A percentile compares a stretch with the other conserved stretches of the same genome.
Evolutionary conservation across 2,329 filamentous ascomycete species (phyloP).

Genomic region (Xylariaceae sp.): DNA sequence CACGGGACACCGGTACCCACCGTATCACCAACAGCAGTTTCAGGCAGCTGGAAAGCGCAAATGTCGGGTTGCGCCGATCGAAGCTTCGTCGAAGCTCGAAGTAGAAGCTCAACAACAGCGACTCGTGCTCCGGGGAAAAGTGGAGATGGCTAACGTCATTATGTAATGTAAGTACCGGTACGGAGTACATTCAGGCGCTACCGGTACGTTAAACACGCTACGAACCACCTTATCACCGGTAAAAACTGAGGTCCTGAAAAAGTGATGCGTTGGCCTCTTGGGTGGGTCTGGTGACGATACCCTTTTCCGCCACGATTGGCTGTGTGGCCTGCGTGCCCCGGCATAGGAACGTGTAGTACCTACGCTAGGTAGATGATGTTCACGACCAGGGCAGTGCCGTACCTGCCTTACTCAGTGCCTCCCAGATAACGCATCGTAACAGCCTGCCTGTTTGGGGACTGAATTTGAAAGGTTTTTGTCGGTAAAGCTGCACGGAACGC

Average conservation of each 20-base stretch:
- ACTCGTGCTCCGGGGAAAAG: slow-evolving; percentile 7
- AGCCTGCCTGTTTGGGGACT: slow-evolving; percentile 17
- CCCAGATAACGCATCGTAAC: slow-evolving; percentile 10
- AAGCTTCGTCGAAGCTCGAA: background rate
- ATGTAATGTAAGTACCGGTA: background rate
- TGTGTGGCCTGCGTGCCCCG: background rate
- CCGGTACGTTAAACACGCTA: background rate
- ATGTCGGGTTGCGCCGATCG: background rate
- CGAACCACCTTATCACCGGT: background rate
- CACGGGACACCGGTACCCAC: background rate
- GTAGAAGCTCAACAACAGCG: slow-evolving; percentile 3
- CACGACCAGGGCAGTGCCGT: background rate
- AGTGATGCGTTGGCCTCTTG: background rate
- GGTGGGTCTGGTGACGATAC: background rate
- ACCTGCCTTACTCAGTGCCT: background rate
- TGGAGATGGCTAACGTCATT: background rate
- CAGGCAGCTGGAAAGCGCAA: background rate
- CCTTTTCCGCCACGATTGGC: background rate
- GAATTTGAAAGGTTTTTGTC: background rate
- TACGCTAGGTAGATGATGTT: background rate
- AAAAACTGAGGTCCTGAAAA: background rate
- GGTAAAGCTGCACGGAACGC: background rate
- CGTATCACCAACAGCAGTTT: background rate
- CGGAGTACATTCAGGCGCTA: background rate
- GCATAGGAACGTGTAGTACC: background rate